phyloP scores from a whole-genome alignment of 148 eudicot species.

The Dysphania ambrosioides region DNA sequence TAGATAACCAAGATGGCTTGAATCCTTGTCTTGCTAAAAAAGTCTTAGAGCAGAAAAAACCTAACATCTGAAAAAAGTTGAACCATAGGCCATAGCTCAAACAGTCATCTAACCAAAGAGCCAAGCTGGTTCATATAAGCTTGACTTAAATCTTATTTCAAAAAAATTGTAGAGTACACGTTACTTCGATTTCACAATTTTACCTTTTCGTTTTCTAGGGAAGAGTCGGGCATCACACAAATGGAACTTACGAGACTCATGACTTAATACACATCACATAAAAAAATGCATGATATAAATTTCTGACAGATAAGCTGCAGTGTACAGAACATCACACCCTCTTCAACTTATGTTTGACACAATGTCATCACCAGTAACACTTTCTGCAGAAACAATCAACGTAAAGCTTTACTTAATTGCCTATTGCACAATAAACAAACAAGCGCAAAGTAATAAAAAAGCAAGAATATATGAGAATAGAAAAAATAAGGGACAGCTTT shows the following conservation, averaged over 20 bases:
- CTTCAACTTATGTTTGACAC: not conserved
- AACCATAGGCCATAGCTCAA: not conserved
- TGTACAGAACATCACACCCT: not conserved
- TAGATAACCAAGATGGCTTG: not conserved
- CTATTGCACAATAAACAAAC: not conserved
- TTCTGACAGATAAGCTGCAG: not conserved
- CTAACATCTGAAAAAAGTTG: not conserved
- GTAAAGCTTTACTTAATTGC: not conserved
- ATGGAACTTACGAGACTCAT: not conserved
- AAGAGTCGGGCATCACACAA: not conserved
- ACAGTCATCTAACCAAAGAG: not conserved
- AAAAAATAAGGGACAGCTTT: not conserved
- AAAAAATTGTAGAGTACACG: not conserved
- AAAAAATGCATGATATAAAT: not conserved
- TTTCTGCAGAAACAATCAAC: constrained; percentile 5
- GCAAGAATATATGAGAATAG: not conserved
- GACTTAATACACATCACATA: not conserved
- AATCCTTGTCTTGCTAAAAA: not conserved
- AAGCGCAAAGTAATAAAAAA: not conserved
- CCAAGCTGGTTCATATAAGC: not conserved
- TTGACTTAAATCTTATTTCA: not conserved
- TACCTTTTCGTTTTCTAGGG: not conserved
- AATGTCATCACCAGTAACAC: not conserved
- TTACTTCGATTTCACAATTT: not conserved
- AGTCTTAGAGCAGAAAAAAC: not conserved